A percentile compares a stretch with the other conserved stretches of the same genome.
Evolutionary conservation across 1,139 yeast species (phyloP).

Genomic region (Candida sp.): DNA sequence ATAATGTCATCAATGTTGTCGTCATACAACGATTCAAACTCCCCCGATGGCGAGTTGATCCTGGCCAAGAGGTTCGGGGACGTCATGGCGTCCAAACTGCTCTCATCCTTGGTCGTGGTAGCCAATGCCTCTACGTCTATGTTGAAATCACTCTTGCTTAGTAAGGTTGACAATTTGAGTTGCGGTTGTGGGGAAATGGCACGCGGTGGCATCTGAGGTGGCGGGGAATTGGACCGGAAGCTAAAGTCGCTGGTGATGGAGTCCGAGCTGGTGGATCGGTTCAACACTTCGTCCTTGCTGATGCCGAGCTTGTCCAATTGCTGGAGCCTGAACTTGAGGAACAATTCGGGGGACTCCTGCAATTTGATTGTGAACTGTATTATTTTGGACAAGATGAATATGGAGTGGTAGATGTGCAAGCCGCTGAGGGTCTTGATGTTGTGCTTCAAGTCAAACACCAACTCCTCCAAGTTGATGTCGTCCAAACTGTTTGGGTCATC

Average conservation of each 20-base stretch:
- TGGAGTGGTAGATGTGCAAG: constrained; percentile 42
- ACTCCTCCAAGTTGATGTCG: constrained; percentile 41
- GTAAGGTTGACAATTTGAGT: constrained; percentile 20
- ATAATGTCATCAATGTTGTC: constrained; percentile 13
- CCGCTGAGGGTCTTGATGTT: constrained; percentile 36
- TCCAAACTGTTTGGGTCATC: constrained; percentile 43
- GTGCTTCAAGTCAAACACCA: constrained; percentile 35
- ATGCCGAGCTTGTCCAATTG: constrained; percentile 30
- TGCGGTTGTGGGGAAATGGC: constrained; percentile 20
- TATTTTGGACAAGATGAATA: constrained; percentile 33
- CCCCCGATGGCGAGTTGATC: constrained; percentile 4
- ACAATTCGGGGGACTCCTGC: constrained; percentile 28
- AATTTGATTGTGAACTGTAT: constrained; percentile 38
- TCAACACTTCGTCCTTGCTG: constrained; percentile 16
- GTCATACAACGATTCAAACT: constrained; percentile 8
- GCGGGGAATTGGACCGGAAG: constrained; percentile 16
- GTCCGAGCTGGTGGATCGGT: neutral
- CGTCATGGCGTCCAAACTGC: neutral
- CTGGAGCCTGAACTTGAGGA: constrained; percentile 27
- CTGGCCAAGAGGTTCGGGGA: constrained; percentile 16
- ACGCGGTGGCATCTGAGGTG: constrained; percentile 8
- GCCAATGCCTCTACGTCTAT: constrained; percentile 1
- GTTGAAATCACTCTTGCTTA: constrained; percentile 8
- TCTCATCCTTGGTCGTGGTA: neutral
- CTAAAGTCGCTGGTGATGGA: neutral